Conservation (phyloP, 2,329 filamentous ascomycete species). For the Simplicillium sp. region DNA sequence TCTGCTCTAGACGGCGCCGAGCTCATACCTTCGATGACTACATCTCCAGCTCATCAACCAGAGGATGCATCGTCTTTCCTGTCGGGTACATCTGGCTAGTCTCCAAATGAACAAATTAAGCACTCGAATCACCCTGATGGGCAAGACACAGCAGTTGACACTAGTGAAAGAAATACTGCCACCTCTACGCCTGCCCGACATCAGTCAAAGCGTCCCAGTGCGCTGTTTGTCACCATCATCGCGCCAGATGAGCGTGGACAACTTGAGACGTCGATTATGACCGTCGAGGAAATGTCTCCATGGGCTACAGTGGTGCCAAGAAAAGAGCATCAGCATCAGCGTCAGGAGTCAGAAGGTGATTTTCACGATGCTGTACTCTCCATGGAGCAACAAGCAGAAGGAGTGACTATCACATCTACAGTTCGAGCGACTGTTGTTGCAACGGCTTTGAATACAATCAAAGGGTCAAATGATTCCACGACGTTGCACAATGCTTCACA, state of each 20-base stretch:
- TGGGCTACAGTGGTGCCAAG: conserved; percentile 3
- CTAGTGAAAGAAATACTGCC: no score
- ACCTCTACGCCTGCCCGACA: no score
- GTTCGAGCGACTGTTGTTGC: not conserved
- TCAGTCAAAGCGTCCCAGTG: conserved; percentile 1
- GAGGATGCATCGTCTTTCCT: conserved; percentile 1
- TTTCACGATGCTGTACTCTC: no score
- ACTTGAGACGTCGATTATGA: conserved; percentile 11
- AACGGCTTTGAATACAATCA: no score
- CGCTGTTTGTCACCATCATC: conserved; percentile 14
- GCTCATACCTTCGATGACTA: not conserved
- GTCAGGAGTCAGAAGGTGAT: no score
- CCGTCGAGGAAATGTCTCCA: conserved; percentile 8
- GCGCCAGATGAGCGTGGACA: conserved; percentile 10
- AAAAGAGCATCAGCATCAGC: not conserved
- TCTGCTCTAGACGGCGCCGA: no score
- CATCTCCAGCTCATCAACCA: not conserved
- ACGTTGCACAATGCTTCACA: no score
- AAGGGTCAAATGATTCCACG: no score
- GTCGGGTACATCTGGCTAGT: not conserved
- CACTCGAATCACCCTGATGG: not conserved
- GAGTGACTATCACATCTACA: not conserved
- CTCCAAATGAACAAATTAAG: conserved; percentile 2
- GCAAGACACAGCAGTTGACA: no score
- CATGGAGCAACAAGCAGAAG: no score